phyloP scores from a whole-genome alignment of 352 stramenopile species.

The Stramenopiles sp. region DNA sequence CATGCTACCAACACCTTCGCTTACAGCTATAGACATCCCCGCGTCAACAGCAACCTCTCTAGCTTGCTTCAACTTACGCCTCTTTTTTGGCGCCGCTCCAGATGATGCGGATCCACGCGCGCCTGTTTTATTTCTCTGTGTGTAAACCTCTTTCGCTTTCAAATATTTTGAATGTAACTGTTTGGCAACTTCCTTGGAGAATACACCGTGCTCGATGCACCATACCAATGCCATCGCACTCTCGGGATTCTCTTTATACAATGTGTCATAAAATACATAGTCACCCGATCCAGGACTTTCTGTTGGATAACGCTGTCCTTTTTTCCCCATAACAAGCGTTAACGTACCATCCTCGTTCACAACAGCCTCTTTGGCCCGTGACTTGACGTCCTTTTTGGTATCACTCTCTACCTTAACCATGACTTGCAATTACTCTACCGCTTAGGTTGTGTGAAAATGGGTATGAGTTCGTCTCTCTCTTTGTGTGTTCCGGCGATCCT shows the following conservation, averaged over 20 bases:
- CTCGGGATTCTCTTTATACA: background rate
- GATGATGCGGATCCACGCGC: background rate
- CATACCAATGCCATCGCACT: background rate
- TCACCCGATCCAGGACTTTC: background rate
- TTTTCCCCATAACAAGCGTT: background rate
- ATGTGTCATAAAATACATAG: background rate
- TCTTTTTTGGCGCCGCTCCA: background rate
- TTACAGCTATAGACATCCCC: background rate
- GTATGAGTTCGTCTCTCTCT: too few species aligned
- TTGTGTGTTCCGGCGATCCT: too few species aligned
- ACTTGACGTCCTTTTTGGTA: background rate
- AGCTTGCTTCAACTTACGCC: background rate
- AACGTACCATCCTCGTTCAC: background rate
- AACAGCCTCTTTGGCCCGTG: background rate
- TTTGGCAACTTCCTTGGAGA: background rate
- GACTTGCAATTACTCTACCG: too few species aligned
- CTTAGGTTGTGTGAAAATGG: too few species aligned
- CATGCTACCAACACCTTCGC: background rate
- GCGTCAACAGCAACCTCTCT: background rate
- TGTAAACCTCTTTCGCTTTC: background rate
- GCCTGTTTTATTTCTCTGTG: background rate
- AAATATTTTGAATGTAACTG: background rate
- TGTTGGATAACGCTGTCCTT: background rate
- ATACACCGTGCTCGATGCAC: background rate
- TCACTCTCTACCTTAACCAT: background rate